Evolutionary conservation across 164 flowering plant species (phyloP).

Genomic region (Dillenia suffruticosa): DNA sequence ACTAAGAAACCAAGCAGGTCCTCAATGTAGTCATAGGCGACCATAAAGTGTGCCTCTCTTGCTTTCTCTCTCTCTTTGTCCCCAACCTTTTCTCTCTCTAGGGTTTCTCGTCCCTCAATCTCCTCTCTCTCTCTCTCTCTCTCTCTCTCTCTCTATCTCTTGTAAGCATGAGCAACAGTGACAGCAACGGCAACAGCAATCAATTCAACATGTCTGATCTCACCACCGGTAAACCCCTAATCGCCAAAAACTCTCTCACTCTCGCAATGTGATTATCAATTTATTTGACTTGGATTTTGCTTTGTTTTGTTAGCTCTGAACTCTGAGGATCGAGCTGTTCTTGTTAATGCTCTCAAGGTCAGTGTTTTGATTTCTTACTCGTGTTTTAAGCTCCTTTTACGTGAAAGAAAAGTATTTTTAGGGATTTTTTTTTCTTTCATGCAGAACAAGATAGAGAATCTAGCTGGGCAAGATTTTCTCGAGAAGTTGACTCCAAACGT

Average conservation of each 20-base stretch:
- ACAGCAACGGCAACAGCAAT: constrained; percentile 27
- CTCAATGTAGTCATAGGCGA: too few species aligned
- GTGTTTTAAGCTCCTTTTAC: constrained; percentile 6
- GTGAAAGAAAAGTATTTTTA: background rate
- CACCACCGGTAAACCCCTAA: constrained; percentile 13
- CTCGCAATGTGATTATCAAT: background rate
- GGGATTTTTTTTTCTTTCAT: constrained; percentile 9
- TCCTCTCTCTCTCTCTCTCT: background rate
- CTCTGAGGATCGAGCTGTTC: constrained; percentile 49
- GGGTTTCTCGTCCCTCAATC: background rate
- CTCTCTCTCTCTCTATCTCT: background rate
- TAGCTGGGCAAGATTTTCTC: constrained; percentile 59
- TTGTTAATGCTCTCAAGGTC: constrained; percentile 67
- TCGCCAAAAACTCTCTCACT: background rate
- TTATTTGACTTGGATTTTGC: background rate
- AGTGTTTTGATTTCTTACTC: background rate
- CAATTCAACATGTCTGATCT: constrained; percentile 52
- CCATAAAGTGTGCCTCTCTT: background rate
- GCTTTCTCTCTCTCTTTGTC: constrained; percentile 2
- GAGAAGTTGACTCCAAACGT: constrained; percentile 53
- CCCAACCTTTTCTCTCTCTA: background rate
- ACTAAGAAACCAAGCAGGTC: too few species aligned
- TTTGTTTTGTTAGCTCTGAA: constrained; percentile 40
- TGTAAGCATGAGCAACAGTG: constrained; percentile 31
- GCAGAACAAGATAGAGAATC: constrained; percentile 61